phyloP scores from a whole-genome alignment of 768 basidiomycete species.

The Termitomyces sp. region DNA sequence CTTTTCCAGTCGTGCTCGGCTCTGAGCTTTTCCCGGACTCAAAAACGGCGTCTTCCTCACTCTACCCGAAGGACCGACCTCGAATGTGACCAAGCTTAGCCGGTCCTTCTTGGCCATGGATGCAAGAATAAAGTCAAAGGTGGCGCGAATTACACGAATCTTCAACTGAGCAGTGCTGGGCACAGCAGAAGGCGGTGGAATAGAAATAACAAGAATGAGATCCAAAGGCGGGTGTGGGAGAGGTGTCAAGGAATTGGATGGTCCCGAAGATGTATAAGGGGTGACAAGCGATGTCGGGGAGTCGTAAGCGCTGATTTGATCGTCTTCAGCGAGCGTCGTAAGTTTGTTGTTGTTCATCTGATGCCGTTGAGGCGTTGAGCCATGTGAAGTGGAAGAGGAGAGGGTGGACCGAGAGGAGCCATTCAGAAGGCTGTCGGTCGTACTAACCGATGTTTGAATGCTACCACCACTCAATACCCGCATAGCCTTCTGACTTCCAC shows the following conservation, averaged over 20 bases:
- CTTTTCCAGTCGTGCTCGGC: slow-evolving; percentile 61
- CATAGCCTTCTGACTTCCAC: slow-evolving; percentile 69
- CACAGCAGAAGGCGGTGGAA: slow-evolving; percentile 67
- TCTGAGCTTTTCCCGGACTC: slow-evolving; percentile 59
- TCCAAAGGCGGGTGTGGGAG: slow-evolving; percentile 86
- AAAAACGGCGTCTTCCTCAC: slow-evolving; percentile 96
- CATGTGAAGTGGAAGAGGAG: slow-evolving; percentile 72
- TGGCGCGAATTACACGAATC: slow-evolving; percentile 80
- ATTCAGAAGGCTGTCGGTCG: slow-evolving; percentile 63
- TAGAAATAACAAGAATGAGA: slow-evolving; percentile 84
- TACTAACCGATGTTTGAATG: slow-evolving; percentile 59
- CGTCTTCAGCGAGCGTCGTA: slow-evolving; percentile 66
- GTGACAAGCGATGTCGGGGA: slow-evolving; percentile 54
- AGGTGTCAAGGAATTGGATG: slow-evolving; percentile 76
- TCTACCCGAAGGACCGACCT: slow-evolving; percentile 75
- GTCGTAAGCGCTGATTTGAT: slow-evolving; percentile 56
- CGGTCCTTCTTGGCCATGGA: slow-evolving; percentile 76
- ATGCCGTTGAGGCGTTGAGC: slow-evolving; percentile 39
- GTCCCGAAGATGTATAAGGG: slow-evolving; percentile 66
- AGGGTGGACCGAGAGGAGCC: slow-evolving; percentile 61
- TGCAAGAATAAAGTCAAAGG: slow-evolving; percentile 81
- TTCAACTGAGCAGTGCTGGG: slow-evolving; percentile 84
- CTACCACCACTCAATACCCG: slow-evolving; percentile 71
- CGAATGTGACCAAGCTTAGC: slow-evolving; percentile 87
- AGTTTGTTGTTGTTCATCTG: slow-evolving; percentile 42